Base-by-base conservation (phyloP, 2,329 filamentous ascomycete species). In the Trichocomaceae sp. region DNA sequence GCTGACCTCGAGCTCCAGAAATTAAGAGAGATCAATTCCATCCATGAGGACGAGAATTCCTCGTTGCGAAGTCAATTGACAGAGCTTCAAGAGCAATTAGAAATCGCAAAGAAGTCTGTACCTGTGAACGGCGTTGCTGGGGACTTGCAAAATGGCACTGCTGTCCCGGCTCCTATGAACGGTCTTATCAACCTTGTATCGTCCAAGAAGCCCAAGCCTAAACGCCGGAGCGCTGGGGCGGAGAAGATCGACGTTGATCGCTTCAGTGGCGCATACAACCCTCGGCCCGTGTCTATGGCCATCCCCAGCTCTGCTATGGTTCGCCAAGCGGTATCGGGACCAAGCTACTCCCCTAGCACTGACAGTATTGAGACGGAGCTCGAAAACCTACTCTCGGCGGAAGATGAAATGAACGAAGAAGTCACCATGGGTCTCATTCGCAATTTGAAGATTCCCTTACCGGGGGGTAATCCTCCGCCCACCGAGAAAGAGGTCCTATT, bases 401-500 rank as follows among this genome's bases (percentile, higher is more conserved):
- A 99, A 73, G 91, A 97, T 64, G 89, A 88, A 58, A 80, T 99
- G 61, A 97, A 99, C 65, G 91, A 97, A 64, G 93, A 99, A 75
- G 90, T 99, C 50, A 93, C 91, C 0, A 87, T 96, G 81, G 93
- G 93, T 58, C 80, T 99, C 58, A 97, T 99, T 71, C 86, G 87
- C 68, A 96, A 96, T 69, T 82, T 99, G 62, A 96, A 95, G 81
- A 97, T 99, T 60, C 93, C 93, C 19, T 85, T 86, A 10, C 92
- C 93, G 46, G 88, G 85, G 67, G 86, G 88, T 33, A 92, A 83
- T 52, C 91, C 92, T 19, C 87, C 91, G 52, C 92, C 93, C 10
- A 96, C 90, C 17, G 93, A 99, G 75, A 99, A 99, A 77, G 93
- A 99, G 72, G 92, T 99, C 20, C 80, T 99, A 51, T 99, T 99